Evolutionary conservation across 2,329 filamentous ascomycete genomes (phyloP), one percentile per base, ranked within the genome.

Genomic region (Trichoderma atroviride): DNA sequence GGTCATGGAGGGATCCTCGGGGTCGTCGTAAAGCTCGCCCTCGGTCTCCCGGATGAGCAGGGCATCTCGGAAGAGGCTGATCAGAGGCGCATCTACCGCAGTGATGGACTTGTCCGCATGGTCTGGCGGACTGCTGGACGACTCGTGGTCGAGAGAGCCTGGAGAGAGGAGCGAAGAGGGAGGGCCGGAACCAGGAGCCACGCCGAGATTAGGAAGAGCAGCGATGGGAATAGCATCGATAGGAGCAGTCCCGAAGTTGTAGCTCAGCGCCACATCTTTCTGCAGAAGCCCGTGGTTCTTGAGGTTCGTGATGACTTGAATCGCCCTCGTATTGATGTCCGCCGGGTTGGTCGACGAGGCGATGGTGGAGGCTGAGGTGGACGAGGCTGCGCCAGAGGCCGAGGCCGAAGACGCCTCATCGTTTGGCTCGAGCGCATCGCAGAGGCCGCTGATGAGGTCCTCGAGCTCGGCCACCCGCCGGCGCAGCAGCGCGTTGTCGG

Each of bases 391-490:
- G 35, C 24, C 37, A 37, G 62, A 65, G 27, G 35, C 50, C 37
- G 63, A 66, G 14, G 35, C 50, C 1, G 65, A 52, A 16, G 37
- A 27, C 24, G n/a, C n/a, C 47, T 52, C 63, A 14, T 55, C 63
- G 31, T 24, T 31, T 22, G 47, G 58, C 52, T 59, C 67, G 37
- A 57, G 50, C 16, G 14, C 47, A 53, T 53, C 61, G 52, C 35
- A 60, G 22, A 67, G 50, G 57, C 37, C 37, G 19, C 27, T 69
- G 35, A 78, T 69, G 63, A 75, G 73, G 22, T 56, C 68, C 68
- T 78, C 76, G 47, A 78, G 72, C 57, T 76, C 74, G 7, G 74
- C 72, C 11, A 78, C 64, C 16, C 71, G 68, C 55, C 67, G 70
- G 19, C 70, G 57, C 11, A 74, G 68, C 10, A 64, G 68, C 22